These are phyloP conservation scores for Trypanosomatidae sp. DNA, from an alignment of 208 protist genomes.

Conservation along the genomic window DNA sequence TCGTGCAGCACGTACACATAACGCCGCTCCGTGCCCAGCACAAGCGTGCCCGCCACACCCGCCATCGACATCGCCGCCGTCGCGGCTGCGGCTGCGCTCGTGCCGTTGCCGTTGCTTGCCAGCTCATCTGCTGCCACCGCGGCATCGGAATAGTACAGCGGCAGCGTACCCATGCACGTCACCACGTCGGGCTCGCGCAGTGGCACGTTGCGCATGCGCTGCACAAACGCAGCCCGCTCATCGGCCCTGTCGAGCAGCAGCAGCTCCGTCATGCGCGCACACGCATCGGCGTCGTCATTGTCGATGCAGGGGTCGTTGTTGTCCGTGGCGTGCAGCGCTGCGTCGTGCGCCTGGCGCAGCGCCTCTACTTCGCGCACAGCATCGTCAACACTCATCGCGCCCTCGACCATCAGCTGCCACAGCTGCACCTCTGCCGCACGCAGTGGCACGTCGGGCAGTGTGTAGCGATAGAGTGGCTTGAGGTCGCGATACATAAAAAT, in stretches of 20 bases:
- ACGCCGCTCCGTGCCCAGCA: conserved; percentile 87
- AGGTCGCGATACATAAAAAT: conserved; percentile 89
- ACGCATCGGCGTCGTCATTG: conserved; percentile 43
- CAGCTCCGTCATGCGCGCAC: conserved; percentile 61
- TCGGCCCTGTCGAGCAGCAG: conserved; percentile 33
- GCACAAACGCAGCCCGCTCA: conserved; percentile 40
- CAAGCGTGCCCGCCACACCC: conserved; percentile 44
- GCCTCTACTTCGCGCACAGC: no score
- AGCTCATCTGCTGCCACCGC: no score
- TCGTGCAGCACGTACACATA: conserved; percentile 79
- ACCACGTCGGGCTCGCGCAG: conserved; percentile 59
- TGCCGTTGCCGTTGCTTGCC: no score
- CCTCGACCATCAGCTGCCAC: conserved; percentile 32
- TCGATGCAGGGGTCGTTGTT: no score
- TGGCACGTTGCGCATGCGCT: conserved; percentile 13
- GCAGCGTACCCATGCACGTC: conserved; percentile 81
- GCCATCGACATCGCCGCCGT: no score
- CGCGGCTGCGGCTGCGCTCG: no score
- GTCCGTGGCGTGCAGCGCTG: no score
- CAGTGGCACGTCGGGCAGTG: conserved; percentile 45
- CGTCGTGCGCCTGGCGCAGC: no score
- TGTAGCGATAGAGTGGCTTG: conserved; percentile 89
- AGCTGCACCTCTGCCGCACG: conserved; percentile 35
- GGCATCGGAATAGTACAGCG: conserved; percentile 40
- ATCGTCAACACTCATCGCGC: conserved; percentile 14